Conservation (phyloP, 169 alveolate genomes). For the Eimeria acervulina region DNA sequence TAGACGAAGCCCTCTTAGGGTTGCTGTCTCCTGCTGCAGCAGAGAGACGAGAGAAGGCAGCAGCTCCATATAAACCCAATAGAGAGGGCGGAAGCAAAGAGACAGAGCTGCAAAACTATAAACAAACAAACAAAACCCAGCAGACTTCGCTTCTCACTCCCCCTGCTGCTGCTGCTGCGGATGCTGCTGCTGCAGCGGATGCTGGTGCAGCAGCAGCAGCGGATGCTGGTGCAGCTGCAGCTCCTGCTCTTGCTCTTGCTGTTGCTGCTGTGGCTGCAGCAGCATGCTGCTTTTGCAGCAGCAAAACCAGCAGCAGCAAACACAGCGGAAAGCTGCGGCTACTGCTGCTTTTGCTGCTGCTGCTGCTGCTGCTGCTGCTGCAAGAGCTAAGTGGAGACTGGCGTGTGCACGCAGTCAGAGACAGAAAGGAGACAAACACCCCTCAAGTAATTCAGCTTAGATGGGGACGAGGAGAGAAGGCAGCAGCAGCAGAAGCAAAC, state of each 20-base stretch:
- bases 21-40: background rate
- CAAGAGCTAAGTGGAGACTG: too few species aligned
- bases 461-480: background rate
- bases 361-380: too few species aligned
- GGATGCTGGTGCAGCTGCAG: too few species aligned
- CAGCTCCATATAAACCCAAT: background rate
- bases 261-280: too few species aligned
- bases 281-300: too few species aligned
- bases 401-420: too few species aligned
- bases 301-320: background rate
- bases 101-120: constrained; percentile 39
- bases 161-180: background rate
- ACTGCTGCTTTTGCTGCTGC: background rate
- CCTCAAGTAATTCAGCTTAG: too few species aligned
- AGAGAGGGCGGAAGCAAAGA: constrained; percentile 12
- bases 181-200: too few species aligned
- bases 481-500: background rate
- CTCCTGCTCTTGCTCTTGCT: too few species aligned
- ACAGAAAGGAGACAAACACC: background rate
- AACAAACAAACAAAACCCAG: background rate
- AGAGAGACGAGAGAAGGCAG: constrained; percentile 2
- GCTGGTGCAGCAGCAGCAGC: too few species aligned
- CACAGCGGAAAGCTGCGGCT: background rate
- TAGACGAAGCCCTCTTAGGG: background rate
- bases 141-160: too few species aligned